Evolutionary conservation across 2,329 filamentous ascomycete species (phyloP).

Genomic region (Apiospora malaysiana): DNA sequence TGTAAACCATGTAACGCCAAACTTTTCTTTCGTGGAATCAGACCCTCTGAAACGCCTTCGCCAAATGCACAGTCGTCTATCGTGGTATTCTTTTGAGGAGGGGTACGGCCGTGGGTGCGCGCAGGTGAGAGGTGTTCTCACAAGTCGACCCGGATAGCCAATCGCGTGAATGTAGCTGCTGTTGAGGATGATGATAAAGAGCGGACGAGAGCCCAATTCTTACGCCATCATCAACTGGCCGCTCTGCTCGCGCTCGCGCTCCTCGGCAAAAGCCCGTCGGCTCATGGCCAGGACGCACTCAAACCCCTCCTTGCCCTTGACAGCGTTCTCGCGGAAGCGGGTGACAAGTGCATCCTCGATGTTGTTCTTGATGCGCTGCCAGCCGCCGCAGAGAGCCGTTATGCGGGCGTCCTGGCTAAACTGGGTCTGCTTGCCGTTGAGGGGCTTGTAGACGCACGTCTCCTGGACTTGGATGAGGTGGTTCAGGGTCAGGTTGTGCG

Average conservation of each 20-base stretch:
- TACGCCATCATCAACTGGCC: constrained; percentile 34
- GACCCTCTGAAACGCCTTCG: constrained; percentile 19
- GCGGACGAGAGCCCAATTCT: not conserved
- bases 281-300: constrained; percentile 95
- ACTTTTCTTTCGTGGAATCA: constrained; percentile 21
- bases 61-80: constrained; percentile 22
- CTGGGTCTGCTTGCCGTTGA: constrained; percentile 66
- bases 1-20: constrained; percentile 12
- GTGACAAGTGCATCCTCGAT: constrained; percentile 93
- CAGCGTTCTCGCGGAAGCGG: constrained; percentile 89
- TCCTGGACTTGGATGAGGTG: constrained; percentile 92
- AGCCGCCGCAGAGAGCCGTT: constrained; percentile 92
- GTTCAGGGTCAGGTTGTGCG: constrained; percentile 90
- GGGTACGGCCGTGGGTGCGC: not conserved
- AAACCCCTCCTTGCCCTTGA: constrained; percentile 90
- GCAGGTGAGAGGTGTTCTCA: not conserved
- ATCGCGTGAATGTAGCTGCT: not conserved
- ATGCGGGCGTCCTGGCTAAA: constrained; percentile 93
- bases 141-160: not conserved
- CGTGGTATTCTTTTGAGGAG: constrained; percentile 5
- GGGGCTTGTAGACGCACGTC: constrained; percentile 84
- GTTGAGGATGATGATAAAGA: not conserved
- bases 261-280: constrained; percentile 87
- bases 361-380: constrained; percentile 95
- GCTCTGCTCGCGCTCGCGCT: constrained; percentile 67